Percentiles rank a stretch among this genome's conserved stretches.
phyloP scores from a whole-genome alignment of 805 yeast species.

The Torulaspora delbrueckii region DNA sequence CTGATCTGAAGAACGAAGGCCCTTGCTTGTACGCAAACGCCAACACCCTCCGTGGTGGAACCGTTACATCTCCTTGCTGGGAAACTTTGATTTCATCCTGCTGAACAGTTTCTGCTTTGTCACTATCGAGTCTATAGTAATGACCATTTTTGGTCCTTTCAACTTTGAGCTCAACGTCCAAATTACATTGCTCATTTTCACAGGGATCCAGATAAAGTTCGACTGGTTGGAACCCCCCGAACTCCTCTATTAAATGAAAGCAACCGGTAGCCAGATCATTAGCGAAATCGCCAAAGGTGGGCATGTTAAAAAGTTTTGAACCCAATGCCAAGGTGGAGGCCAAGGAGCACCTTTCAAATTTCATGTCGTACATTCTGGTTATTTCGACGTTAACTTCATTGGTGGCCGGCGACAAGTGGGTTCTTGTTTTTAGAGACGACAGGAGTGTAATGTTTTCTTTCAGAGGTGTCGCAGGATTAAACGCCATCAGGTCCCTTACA shows the following conservation, averaged over 20 bases:
- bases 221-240: conserved; percentile 35
- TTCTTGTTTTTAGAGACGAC: conserved; percentile 18
- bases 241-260: conserved; percentile 39
- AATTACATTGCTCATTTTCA: conserved; percentile 13
- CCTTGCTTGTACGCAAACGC: conserved; percentile 9
- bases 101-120: conserved; percentile 1
- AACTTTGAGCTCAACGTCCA: conserved; percentile 19
- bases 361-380: conserved; percentile 38
- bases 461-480: conserved; percentile 42
- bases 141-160: conserved; percentile 21
- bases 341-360: conserved; percentile 48
- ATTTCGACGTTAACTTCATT: conserved; percentile 25
- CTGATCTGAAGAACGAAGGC: conserved; percentile 3
- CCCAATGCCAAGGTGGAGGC: conserved; percentile 53
- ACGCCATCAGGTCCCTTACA: conserved; percentile 41
- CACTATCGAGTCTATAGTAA: conserved; percentile 11
- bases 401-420: conserved; percentile 20
- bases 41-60: conserved; percentile 4
- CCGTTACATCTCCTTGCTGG: conserved; percentile 4
- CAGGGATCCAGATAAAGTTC: conserved; percentile 26
- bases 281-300: conserved; percentile 31
- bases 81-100: conserved; percentile 5
- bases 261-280: conserved; percentile 47
- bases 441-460: conserved; percentile 22
- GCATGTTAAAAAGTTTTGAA: conserved; percentile 35